Percentiles rank a stretch among this genome's conserved stretches.
These are phyloP conservation scores for Xylariaceae sp. DNA, from an alignment of 2,329 filamentous ascomycete species.

Conservation along the genomic window DNA sequence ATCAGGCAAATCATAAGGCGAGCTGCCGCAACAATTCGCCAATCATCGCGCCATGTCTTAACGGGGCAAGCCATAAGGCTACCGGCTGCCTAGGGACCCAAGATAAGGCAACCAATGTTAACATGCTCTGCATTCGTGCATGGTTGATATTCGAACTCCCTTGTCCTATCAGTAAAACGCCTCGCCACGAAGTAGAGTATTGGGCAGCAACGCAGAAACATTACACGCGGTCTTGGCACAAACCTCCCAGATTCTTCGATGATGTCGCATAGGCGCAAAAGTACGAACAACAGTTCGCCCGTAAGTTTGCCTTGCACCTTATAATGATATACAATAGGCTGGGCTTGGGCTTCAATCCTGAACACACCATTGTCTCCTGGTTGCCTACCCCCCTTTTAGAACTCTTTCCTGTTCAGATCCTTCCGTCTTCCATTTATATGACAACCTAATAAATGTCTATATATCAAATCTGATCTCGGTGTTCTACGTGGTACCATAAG, in stretches of 20 bases:
- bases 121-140: slow-evolving; percentile 10
- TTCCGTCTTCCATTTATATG: not conserved
- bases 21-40: slow-evolving; percentile 4
- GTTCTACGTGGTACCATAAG: not conserved
- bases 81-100: slow-evolving; percentile 6
- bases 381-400: not conserved
- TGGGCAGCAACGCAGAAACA: slow-evolving; percentile 24
- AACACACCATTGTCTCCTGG: not conserved
- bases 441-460: not conserved
- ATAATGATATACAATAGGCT: slow-evolving; percentile 9
- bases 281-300: not conserved
- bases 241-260: not conserved
- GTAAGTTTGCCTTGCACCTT: not conserved
- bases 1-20: slow-evolving; percentile 26
- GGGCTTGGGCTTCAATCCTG: not conserved
- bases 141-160: slow-evolving; percentile 6
- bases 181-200: not conserved
- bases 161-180: not conserved
- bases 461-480: not conserved
- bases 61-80: slow-evolving; percentile 30
- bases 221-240: not conserved
- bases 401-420: not conserved
- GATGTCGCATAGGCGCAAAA: not conserved
- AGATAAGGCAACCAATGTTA: slow-evolving; percentile 21
- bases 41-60: not conserved